Evolutionary conservation across 768 basidiomycete species (phyloP).

Genomic region (Lactarius hatsudake): DNA sequence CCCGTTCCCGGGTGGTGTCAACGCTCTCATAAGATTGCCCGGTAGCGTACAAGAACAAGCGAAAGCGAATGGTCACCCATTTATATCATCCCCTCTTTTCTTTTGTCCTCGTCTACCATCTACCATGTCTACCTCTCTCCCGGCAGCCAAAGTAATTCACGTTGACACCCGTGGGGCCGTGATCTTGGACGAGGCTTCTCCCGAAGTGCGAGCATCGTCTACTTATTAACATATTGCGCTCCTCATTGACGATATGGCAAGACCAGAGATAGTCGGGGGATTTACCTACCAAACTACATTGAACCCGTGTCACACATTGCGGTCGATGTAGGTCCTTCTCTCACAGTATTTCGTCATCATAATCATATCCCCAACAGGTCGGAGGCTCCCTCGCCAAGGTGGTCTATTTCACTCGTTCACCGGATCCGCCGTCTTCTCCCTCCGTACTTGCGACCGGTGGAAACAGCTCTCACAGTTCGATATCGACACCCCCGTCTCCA

Average conservation of each 20-base stretch:
- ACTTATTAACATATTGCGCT: conserved; percentile 12
- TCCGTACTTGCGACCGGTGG: conserved; percentile 61
- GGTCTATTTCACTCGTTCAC: conserved; percentile 95
- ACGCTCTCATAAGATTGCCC: conserved; percentile 7
- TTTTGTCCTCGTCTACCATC: not conserved
- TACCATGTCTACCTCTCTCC: conserved; percentile 50
- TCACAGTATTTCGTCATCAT: conserved; percentile 23
- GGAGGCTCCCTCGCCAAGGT: conserved; percentile 98
- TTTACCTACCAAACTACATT: conserved; percentile 96
- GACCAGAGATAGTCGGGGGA: conserved; percentile 93
- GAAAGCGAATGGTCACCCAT: conserved; percentile 22
- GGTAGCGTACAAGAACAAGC: not conserved
- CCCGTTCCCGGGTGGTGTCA: not conserved
- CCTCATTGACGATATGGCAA: conserved; percentile 34
- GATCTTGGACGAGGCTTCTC: conserved; percentile 91
- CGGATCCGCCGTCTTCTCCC: conserved; percentile 78
- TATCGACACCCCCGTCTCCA: conserved; percentile 42
- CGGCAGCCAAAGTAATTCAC: conserved; percentile 82
- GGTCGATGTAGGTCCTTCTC: conserved; percentile 72
- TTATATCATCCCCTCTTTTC: conserved; percentile 1
- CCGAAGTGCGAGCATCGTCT: conserved; percentile 59
- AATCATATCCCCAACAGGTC: conserved; percentile 52
- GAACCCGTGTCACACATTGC: conserved; percentile 98
- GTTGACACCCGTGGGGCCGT: conserved; percentile 94
- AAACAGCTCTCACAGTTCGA: conserved; percentile 45